Percentiles rank a stretch among this genome's conserved stretches.
phyloP scores from a whole-genome alignment of 2,329 filamentous ascomycete genomes.

The Fusarium beomiforme region DNA sequence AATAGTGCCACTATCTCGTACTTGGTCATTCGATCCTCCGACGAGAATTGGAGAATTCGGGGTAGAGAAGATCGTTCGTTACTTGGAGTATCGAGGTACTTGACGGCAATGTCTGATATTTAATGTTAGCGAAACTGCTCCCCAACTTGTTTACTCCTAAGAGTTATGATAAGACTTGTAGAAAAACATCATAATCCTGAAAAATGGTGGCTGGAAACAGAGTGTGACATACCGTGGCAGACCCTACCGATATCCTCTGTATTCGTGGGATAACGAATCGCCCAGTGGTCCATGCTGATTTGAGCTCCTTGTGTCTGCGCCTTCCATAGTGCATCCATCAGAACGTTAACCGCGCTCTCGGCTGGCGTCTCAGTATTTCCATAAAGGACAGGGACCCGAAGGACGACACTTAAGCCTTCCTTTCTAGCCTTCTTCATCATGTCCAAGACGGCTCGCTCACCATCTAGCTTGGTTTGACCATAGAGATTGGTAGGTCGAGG shows the following conservation, averaged over 20 bases:
- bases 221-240: constrained; percentile 65
- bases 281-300: constrained; percentile 88
- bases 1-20: constrained; percentile 86
- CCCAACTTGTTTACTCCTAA: neutral
- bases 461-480: constrained; percentile 69
- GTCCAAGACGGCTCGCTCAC: constrained; percentile 72
- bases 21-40: constrained; percentile 88
- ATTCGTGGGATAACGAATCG: constrained; percentile 85
- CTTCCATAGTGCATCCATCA: constrained; percentile 81
- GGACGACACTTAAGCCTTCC: constrained; percentile 69
- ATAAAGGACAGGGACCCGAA: constrained; percentile 87
- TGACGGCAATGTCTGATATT: constrained; percentile 70
- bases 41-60: constrained; percentile 82
- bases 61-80: constrained; percentile 66
- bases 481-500: constrained; percentile 82
- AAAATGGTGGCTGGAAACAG: constrained; percentile 9
- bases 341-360: constrained; percentile 85
- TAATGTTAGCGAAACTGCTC: neutral
- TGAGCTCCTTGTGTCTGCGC: constrained; percentile 70
- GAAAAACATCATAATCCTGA: neutral
- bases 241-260: constrained; percentile 88
- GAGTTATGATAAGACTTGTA: neutral
- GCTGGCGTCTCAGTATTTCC: constrained; percentile 74
- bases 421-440: constrained; percentile 61
- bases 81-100: constrained; percentile 67